Conservation (phyloP, 2,329 filamentous ascomycete species). For the Cytospora leucostoma region DNA sequence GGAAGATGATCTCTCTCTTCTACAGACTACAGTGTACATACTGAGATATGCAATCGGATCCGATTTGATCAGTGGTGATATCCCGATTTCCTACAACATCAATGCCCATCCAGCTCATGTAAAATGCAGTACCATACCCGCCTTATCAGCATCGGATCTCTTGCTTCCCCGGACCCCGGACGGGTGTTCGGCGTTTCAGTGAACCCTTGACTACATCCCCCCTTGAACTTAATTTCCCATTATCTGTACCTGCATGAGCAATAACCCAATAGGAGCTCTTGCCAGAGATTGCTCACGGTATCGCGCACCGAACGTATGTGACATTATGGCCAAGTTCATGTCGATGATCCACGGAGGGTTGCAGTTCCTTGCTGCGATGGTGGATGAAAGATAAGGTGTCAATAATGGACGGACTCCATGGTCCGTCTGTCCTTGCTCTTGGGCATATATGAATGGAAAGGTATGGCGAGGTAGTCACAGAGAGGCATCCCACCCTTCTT, state of each 20-base stretch:
- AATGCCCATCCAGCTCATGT: too few species aligned
- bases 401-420: neutral
- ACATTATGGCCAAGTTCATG: neutral
- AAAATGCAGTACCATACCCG: neutral
- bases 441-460: neutral
- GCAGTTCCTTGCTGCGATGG: neutral
- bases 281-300: neutral
- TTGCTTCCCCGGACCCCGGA: neutral
- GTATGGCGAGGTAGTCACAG: neutral
- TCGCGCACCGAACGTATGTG: neutral
- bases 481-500: neutral
- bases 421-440: neutral
- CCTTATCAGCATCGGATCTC: neutral
- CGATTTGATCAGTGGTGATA: too few species aligned
- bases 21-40: too few species aligned
- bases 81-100: too few species aligned
- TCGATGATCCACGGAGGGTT: neutral
- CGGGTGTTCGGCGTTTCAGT: neutral
- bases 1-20: too few species aligned
- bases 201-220: neutral
- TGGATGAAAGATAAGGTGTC: neutral
- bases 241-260: neutral
- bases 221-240: neutral
- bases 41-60: too few species aligned
- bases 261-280: neutral